Percentiles rank a stretch among this genome's conserved stretches.
phyloP scores from a whole-genome alignment of 257 asterid species.

The Leonotis leonurus region DNA sequence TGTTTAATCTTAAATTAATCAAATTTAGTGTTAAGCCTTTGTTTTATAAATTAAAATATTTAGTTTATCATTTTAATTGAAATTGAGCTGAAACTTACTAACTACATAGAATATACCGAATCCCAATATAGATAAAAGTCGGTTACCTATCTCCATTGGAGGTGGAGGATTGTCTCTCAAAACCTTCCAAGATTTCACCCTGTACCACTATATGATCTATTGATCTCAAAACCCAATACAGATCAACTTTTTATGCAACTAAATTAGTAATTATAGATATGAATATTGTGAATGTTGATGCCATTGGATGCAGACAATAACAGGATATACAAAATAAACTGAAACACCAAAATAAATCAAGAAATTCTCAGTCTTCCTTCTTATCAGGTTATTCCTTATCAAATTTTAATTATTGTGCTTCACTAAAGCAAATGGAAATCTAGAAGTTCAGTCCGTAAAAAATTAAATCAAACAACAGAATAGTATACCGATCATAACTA shows the following conservation, averaged over 20 bases:
- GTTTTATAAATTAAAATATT: no score
- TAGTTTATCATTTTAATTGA: no score
- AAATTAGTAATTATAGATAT: not conserved
- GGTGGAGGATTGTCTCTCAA: conserved; percentile 63
- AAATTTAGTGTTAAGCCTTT: no score
- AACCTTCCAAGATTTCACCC: conserved; percentile 98
- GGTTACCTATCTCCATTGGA: conserved; percentile 67
- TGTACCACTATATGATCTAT: conserved; percentile 82
- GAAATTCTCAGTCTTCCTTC: not conserved
- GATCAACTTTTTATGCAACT: conserved; percentile 13
- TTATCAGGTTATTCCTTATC: not conserved
- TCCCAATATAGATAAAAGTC: no score
- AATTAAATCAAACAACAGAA: no score
- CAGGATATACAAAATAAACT: not conserved
- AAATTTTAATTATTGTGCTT: no score
- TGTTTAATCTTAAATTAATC: no score
- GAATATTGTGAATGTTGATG: not conserved
- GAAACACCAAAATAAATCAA: not conserved
- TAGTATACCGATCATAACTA: no score
- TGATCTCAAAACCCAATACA: conserved; percentile 45
- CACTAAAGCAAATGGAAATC: no score
- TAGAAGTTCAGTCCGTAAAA: no score
- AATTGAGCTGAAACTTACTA: no score
- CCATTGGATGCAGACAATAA: not conserved
- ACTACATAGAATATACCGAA: no score